Base-by-base conservation (phyloP, 2,329 filamentous ascomycete genomes). In the Saccharata proteae region DNA sequence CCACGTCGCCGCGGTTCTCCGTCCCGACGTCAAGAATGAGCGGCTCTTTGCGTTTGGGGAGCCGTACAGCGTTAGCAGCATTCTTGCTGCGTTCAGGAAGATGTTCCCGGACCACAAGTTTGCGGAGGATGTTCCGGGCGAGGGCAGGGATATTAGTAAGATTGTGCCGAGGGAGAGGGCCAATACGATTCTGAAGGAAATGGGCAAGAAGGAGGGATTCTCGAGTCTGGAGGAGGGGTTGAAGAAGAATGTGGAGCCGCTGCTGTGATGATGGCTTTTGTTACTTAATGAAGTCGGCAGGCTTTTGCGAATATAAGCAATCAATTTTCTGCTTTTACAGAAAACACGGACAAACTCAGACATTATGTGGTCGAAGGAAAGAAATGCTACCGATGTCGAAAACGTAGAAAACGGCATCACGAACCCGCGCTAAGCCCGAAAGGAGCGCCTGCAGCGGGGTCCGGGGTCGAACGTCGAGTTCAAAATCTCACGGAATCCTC, bases 1-100 rank as follows among this genome's bases (percentile, higher is more conserved):
- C 11, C 43, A 46, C 26, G 38, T 44, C 18, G 40, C 38, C 8
- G 41, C 26, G 14, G 35, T 42, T 16, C 37, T 42, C 12, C 31
- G 42, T 23, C 39, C 39, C 16, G 35, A 26, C 11, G 35, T 34
- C 24, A 31, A 27, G 18, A 30, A 37, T 12, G 40, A 44, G 27
- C 37, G 42, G 10, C 38, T 43, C 13, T 41, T 43, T 25, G 40
- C 35, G 14, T 37, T 25, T 14, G 39, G 37, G 10, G 30, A 19
- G 8, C 17, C 30, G 8, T 41, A 33, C 26, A 40, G 34, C 6
- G 38, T 30, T 27, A 35, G 40, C 24, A 30, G 38, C 8, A 34
- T 43, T 16, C 37, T 43, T 6, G 39, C 33, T 12, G 40, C 38
- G 3, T 32, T 41, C 23, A 27, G 33, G 19, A 28, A 35, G 24